These are phyloP conservation scores for Mayamaea pseudoterrestris DNA, from an alignment of 108 stramenopile species.

Conservation along the genomic window DNA sequence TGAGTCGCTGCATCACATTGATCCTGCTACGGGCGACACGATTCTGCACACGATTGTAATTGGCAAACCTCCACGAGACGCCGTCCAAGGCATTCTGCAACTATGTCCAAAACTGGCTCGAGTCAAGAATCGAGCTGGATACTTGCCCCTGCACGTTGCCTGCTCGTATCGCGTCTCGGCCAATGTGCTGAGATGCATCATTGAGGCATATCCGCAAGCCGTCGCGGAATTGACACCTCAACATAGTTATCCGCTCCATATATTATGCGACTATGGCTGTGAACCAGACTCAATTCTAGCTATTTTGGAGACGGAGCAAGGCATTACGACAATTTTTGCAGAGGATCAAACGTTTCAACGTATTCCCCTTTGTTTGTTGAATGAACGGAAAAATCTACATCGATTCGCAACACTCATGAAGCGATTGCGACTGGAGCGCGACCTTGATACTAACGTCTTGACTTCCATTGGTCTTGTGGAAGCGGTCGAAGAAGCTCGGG, in stretches of 20 bases:
- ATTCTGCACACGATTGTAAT: conserved; percentile 13
- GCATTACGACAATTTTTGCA: conserved; percentile 1
- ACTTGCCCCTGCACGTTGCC: conserved; percentile 29
- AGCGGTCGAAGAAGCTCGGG: background rate
- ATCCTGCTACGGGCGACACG: no score
- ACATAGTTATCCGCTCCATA: conserved; percentile 15
- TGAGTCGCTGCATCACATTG: no score
- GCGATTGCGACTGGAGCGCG: conserved; percentile 4
- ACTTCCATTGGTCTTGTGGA: no score
- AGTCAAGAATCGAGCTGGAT: conserved; percentile 9
- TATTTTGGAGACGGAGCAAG: conserved; percentile 9
- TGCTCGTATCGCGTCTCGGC: conserved; percentile 18
- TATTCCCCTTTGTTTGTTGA: conserved; percentile 15
- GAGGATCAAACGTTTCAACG: conserved; percentile 13
- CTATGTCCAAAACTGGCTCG: conserved; percentile 12
- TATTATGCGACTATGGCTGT: conserved; percentile 22
- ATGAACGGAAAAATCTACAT: conserved; percentile 18
- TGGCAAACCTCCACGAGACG: conserved; percentile 13
- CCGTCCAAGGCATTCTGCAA: conserved; percentile 12
- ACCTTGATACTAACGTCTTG: background rate
- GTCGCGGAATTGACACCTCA: background rate
- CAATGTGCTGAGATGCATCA: conserved; percentile 9
- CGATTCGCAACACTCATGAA: conserved; percentile 6
- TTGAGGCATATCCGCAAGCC: conserved; percentile 17
- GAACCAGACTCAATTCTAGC: conserved; percentile 8